phyloP scores from a whole-genome alignment of 2,329 filamentous ascomycete genomes.

The Colletotrichum scovillei region DNA sequence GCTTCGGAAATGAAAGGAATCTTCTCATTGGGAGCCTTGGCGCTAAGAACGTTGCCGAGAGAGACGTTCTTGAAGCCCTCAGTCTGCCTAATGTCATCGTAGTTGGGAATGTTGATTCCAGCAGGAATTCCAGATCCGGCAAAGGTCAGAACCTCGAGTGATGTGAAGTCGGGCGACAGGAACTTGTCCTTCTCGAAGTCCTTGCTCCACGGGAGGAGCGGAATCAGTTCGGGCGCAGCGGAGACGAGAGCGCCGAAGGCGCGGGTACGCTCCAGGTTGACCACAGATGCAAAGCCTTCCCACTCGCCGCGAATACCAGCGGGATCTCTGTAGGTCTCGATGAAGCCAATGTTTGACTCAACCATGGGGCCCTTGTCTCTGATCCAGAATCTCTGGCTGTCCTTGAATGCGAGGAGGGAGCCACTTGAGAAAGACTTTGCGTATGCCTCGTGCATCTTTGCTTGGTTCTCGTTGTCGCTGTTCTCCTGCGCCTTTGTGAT shows the following conservation, averaged over 20 bases:
- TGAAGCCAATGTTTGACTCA: conserved; percentile 83
- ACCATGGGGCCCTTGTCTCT: conserved; percentile 81
- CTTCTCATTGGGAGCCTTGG: conserved; percentile 91
- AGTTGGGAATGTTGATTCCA: conserved; percentile 77
- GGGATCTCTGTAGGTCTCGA: conserved; percentile 88
- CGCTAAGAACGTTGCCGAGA: conserved; percentile 90
- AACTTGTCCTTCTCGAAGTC: conserved; percentile 98
- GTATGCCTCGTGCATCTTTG: conserved; percentile 79
- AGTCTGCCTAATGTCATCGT: conserved; percentile 82
- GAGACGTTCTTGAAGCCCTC: conserved; percentile 95
- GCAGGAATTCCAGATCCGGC: conserved; percentile 72
- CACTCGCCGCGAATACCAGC: conserved; percentile 85
- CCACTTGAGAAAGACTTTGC: conserved; percentile 79
- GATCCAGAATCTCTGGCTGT: conserved; percentile 85
- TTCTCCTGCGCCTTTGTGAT: conserved; percentile 76
- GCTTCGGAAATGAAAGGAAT: conserved; percentile 88
- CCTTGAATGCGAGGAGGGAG: conserved; percentile 81
- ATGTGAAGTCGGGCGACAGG: conserved; percentile 94
- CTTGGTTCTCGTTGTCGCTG: conserved; percentile 79
- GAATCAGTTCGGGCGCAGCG: conserved; percentile 84
- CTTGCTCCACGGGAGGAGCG: conserved; percentile 86
- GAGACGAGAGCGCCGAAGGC: conserved; percentile 89
- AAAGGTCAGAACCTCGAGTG: conserved; percentile 90
- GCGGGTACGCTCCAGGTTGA: conserved; percentile 90
- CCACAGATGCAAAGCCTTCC: conserved; percentile 85